A percentile compares a stretch with the other conserved stretches of the same genome.
Evolutionary conservation across 108 stramenopile species (phyloP).

Genomic region (Pseudonitzschia pungens): DNA sequence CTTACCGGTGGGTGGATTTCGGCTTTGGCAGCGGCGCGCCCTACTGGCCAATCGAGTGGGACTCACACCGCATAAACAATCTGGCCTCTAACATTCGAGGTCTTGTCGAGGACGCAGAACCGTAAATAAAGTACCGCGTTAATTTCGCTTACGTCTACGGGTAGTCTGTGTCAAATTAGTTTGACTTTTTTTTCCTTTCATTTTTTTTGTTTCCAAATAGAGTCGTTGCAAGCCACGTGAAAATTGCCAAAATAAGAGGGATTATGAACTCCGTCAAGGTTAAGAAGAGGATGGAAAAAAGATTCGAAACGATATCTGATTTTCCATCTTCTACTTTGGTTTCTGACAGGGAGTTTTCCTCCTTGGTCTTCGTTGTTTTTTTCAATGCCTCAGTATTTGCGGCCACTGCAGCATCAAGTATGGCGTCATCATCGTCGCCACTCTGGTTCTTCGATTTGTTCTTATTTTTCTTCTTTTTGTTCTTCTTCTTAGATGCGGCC

Average conservation of each 20-base stretch:
- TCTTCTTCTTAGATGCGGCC: not conserved
- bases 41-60: too few relatives aligned
- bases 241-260: constrained; percentile 22
- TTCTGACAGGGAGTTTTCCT: not conserved
- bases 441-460: not conserved
- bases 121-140: too few relatives aligned
- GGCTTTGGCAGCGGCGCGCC: too few relatives aligned
- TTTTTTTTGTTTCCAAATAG: constrained; percentile 19
- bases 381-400: constrained; percentile 1
- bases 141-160: too few relatives aligned
- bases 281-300: not conserved
- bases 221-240: constrained; percentile 20
- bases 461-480: constrained; percentile 16
- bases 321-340: constrained; percentile 8
- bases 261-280: constrained; percentile 8
- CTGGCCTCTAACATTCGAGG: too few relatives aligned
- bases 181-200: constrained; percentile 18
- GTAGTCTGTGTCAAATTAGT: not conserved
- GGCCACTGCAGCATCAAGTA: constrained; percentile 16
- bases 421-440: not conserved
- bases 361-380: not conserved
- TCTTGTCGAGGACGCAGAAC: too few relatives aligned
- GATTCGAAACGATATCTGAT: not conserved
- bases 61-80: too few relatives aligned
- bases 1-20: too few relatives aligned